Evolutionary conservation across 2,329 filamentous ascomycete genomes (phyloP).

Genomic region (Rhexocercosporidium sp.): DNA sequence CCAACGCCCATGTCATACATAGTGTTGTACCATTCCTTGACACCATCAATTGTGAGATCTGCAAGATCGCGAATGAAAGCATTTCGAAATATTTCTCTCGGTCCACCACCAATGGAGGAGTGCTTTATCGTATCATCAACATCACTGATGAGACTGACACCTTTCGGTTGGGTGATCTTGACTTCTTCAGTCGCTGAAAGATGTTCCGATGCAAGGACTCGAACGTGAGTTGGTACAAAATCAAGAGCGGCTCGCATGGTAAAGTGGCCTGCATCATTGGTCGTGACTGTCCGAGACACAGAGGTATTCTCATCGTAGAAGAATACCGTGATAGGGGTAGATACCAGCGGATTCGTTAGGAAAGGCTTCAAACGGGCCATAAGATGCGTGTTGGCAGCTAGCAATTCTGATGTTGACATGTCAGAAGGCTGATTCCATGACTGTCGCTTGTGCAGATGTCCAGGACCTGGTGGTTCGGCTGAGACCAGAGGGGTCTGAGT

Average conservation of each 20-base stretch:
- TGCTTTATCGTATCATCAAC: slow-evolving; percentile 98
- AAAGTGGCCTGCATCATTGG: slow-evolving; percentile 91
- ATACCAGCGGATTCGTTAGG: slow-evolving; percentile 79
- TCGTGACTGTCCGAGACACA: slow-evolving; percentile 82
- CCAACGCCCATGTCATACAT: slow-evolving; percentile 82
- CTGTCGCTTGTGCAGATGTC: slow-evolving; percentile 50
- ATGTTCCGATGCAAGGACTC: slow-evolving; percentile 84
- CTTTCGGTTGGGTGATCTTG: slow-evolving; percentile 74
- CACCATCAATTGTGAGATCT: slow-evolving; percentile 84
- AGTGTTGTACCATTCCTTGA: slow-evolving; percentile 84
- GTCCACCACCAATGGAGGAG: slow-evolving; percentile 85
- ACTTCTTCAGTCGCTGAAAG: slow-evolving; percentile 83
- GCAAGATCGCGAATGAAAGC: slow-evolving; percentile 87
- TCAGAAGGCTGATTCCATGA: slow-evolving; percentile 52
- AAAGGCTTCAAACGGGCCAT: slow-evolving; percentile 90
- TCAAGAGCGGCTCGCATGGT: slow-evolving; percentile 78
- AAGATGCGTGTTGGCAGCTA: slow-evolving; percentile 81
- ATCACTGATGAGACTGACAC: slow-evolving; percentile 93
- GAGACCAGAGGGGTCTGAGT: slow-evolving; percentile 29
- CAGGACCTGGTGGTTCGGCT: slow-evolving; percentile 41
- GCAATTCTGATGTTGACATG: slow-evolving; percentile 77
- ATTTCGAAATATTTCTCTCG: slow-evolving; percentile 94
- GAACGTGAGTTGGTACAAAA: slow-evolving; percentile 88
- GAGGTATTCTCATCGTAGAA: slow-evolving; percentile 90
- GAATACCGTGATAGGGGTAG: slow-evolving; percentile 85